These are phyloP conservation scores for Aspergillus biplanus DNA, from an alignment of 495 filamentous ascomycete genomes.

Conservation along the genomic window DNA sequence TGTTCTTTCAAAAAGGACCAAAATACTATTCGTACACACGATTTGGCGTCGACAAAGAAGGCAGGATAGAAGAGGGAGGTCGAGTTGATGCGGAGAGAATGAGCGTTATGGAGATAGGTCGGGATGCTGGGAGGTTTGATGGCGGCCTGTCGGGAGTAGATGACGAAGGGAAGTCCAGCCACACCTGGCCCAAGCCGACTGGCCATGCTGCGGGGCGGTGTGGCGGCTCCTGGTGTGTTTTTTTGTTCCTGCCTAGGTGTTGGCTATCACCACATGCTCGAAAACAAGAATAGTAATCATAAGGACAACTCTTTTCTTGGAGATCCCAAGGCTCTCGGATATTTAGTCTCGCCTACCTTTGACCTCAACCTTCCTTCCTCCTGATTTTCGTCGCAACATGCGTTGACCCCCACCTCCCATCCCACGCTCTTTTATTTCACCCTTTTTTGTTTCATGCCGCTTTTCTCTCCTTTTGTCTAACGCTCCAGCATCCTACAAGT, in stretches of 20 bases:
- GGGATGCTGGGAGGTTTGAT: conserved; percentile 29
- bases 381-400: conserved; percentile 26
- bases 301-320: conserved; percentile 9
- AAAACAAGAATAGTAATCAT: conserved; percentile 5
- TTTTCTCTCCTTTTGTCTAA: too few relatives aligned
- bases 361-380: conserved; percentile 7
- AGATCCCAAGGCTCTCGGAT: conserved; percentile 6
- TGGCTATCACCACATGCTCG: conserved; percentile 26
- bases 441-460: conserved; percentile 7
- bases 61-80: conserved; percentile 2
- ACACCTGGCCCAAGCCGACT: conserved; percentile 26
- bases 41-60: background rate
- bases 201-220: conserved; percentile 29
- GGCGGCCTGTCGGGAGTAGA: conserved; percentile 25
- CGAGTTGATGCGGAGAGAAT: conserved; percentile 6
- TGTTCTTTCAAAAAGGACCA: conserved; percentile 4
- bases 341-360: conserved; percentile 7
- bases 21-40: conserved; percentile 1
- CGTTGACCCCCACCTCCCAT: conserved; percentile 21
- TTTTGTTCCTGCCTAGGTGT: conserved; percentile 18
- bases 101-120: conserved; percentile 17
- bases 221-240: conserved; percentile 18
- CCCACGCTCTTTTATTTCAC: conserved; percentile 14
- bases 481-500: conserved; percentile 4
- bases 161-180: conserved; percentile 34